phyloP scores from a whole-genome alignment of 2,329 filamentous ascomycete species.

The Xylaria sp. region DNA sequence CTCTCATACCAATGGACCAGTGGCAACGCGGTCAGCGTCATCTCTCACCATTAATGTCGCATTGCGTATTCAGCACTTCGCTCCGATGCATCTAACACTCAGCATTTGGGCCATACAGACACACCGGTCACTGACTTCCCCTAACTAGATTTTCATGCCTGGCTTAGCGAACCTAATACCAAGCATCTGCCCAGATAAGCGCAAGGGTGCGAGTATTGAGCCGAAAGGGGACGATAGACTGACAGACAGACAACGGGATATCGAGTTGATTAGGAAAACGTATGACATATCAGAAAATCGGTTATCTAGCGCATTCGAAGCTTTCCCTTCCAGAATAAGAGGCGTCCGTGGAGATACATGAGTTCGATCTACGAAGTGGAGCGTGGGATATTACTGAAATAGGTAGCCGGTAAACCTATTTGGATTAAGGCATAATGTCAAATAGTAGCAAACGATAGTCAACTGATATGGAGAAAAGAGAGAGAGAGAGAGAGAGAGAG shows the following conservation, averaged over 20 bases:
- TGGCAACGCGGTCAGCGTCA: slow-evolving; percentile 20
- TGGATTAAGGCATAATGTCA: background rate
- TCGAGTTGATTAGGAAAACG: slow-evolving; percentile 10
- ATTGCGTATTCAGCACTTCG: background rate
- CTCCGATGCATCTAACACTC: background rate
- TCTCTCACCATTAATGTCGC: background rate
- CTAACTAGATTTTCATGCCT: background rate
- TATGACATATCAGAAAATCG: slow-evolving; percentile 23
- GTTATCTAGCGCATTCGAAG: slow-evolving; percentile 4
- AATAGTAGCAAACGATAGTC: background rate
- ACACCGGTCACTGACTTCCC: background rate
- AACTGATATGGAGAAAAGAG: too few relatives aligned
- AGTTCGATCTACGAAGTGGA: background rate
- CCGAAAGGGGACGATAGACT: background rate
- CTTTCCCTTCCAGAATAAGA: background rate
- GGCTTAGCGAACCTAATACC: slow-evolving; percentile 4
- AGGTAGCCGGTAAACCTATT: background rate
- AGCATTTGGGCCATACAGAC: background rate
- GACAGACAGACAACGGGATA: background rate
- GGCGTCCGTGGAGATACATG: background rate
- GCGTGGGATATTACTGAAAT: background rate
- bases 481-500: too few relatives aligned
- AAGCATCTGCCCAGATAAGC: background rate
- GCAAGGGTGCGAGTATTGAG: slow-evolving; percentile 8
- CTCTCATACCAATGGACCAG: slow-evolving; percentile 8